These are phyloP conservation scores for Apiotrichum sp. DNA, from an alignment of 1,284 basidiomycete species.

Conservation along the genomic window DNA sequence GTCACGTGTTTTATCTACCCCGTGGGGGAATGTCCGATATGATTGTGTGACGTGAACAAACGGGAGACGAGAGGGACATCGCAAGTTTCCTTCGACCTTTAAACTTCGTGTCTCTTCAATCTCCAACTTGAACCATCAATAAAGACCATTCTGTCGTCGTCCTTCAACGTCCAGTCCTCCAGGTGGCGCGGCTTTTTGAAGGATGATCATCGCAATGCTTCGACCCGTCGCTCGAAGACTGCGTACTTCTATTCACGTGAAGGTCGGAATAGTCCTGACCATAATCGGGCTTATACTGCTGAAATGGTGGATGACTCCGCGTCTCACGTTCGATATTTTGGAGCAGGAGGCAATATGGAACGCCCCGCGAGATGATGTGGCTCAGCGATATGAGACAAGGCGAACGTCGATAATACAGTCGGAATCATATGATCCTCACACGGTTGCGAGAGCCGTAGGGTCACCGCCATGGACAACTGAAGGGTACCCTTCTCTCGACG, in stretches of 20 bases:
- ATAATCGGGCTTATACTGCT: neutral
- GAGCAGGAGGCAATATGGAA: constrained; percentile 8
- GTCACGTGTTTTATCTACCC: no score
- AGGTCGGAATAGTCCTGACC: constrained; percentile 2
- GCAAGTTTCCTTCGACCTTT: no score
- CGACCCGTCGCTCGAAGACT: neutral
- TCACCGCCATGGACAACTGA: constrained; percentile 1
- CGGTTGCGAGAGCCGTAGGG: constrained; percentile 1
- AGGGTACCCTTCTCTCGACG: constrained; percentile 8
- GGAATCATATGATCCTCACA: neutral
- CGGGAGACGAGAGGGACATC: no score
- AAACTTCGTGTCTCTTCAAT: no score
- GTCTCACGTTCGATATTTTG: neutral
- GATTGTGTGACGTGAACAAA: no score
- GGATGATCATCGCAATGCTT: neutral
- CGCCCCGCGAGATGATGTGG: constrained; percentile 8
- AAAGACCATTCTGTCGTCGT: no score
- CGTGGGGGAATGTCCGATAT: no score
- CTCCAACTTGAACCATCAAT: no score
- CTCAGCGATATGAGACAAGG: constrained; percentile 1
- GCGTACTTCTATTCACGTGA: neutral
- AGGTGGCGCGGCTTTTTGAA: no score
- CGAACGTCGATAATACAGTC: neutral
- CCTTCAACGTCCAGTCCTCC: no score
- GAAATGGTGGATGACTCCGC: neutral